Evolutionary conservation across 2,329 filamentous ascomycete genomes (phyloP).

Genomic region (Colletotrichum tamarilloi): DNA sequence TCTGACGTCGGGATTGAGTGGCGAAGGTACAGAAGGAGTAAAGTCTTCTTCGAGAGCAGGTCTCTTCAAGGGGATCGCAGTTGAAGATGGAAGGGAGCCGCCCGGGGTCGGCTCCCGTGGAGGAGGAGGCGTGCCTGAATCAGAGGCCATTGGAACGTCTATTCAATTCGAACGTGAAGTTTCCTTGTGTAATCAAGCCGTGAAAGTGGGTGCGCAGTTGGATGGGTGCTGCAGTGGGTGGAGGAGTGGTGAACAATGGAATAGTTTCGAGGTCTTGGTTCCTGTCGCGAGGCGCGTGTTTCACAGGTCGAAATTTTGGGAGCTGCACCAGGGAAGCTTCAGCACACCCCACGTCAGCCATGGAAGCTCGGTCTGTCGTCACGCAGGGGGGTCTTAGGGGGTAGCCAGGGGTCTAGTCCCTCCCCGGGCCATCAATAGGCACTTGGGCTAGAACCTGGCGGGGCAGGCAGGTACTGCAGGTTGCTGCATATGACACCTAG

Average conservation of each 20-base stretch:
- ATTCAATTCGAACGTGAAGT: neutral
- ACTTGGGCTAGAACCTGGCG: neutral
- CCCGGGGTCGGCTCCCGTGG: slow-evolving; percentile 55
- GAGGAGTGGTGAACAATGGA: neutral
- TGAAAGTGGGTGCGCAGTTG: neutral
- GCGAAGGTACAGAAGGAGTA: slow-evolving; percentile 77
- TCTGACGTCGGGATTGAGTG: slow-evolving; percentile 75
- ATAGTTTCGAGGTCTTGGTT: neutral
- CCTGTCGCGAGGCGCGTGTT: slow-evolving; percentile 19
- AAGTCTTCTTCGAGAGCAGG: slow-evolving; percentile 73
- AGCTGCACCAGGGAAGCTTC: slow-evolving; percentile 19
- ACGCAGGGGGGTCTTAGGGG: slow-evolving; percentile 12
- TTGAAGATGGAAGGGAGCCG: slow-evolving; percentile 49
- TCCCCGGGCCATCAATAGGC: neutral
- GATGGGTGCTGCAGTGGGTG: neutral
- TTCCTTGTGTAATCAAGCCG: slow-evolving; percentile 22
- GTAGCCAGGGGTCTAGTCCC: slow-evolving; percentile 18
- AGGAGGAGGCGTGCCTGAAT: slow-evolving; percentile 51
- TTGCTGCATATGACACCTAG: neutral
- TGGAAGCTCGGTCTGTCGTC: slow-evolving; percentile 6
- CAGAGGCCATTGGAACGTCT: slow-evolving; percentile 46
- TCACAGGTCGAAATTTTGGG: slow-evolving; percentile 20
- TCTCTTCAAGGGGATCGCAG: slow-evolving; percentile 72
- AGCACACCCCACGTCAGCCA: slow-evolving; percentile 21
- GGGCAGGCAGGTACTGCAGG: slow-evolving; percentile 9